Conservation (phyloP, 371 early-diverging fungal genomes). For the Nematocida sp. region DNA sequence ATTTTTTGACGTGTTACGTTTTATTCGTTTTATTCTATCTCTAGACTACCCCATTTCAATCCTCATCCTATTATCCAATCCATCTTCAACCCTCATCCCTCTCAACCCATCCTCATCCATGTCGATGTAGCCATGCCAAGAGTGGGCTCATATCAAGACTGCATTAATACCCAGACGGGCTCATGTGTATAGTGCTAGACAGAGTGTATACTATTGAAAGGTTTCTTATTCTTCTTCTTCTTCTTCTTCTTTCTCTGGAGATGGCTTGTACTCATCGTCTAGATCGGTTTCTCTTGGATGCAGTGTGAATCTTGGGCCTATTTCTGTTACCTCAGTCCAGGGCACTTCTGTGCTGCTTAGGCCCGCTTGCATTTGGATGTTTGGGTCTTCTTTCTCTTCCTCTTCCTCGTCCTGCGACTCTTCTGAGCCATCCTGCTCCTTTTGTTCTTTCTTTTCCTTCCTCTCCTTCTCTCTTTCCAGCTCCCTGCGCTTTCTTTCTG, state of each 20-base stretch:
- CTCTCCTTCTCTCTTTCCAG: not conserved
- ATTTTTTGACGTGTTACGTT: no score
- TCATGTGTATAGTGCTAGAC: no score
- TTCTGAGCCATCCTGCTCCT: slow-evolving; percentile 33
- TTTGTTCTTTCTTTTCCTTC: slow-evolving; percentile 21
- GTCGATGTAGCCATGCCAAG: no score
- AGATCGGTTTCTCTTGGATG: slow-evolving; percentile 51
- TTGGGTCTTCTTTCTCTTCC: slow-evolving; percentile 24
- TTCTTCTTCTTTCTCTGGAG: not conserved
- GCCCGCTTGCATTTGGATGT: slow-evolving; percentile 11
- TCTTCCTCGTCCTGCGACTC: slow-evolving; percentile 46
- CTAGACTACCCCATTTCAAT: no score
- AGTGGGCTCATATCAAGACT: no score
- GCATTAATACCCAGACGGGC: no score
- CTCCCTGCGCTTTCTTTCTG: slow-evolving; percentile 27
- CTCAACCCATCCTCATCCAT: no score
- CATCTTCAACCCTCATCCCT: no score
- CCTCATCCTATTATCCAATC: no score
- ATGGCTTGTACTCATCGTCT: slow-evolving; percentile 18
- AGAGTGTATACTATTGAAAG: not conserved
- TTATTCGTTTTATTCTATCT: no score
- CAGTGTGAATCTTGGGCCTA: slow-evolving; percentile 46
- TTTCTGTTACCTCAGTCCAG: slow-evolving; percentile 38
- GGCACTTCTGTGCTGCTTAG: not conserved
- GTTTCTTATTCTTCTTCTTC: not conserved